Conservation (phyloP, 2,329 filamentous ascomycete genomes). For the Exophiala sp. region DNA sequence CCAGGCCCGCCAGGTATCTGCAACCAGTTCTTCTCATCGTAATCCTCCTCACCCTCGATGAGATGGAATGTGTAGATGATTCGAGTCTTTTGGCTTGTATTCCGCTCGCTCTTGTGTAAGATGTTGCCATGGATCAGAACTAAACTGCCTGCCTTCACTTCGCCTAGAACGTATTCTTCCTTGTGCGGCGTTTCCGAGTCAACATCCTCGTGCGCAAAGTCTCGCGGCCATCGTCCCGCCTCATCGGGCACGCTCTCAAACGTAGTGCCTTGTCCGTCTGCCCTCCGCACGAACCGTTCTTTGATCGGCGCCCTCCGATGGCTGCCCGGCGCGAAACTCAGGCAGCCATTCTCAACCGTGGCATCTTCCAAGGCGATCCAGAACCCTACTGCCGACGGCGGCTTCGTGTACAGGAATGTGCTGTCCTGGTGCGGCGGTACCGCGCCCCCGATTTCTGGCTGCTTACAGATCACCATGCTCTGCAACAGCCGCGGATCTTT, state of each 20-base stretch:
- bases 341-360: slow-evolving; percentile 75
- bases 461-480: slow-evolving; percentile 98
- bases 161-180: slow-evolving; percentile 66
- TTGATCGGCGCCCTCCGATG: slow-evolving; percentile 67
- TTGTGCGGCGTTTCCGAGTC: slow-evolving; percentile 32
- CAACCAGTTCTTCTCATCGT: slow-evolving; percentile 88
- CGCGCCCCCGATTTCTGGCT: slow-evolving; percentile 87
- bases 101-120: slow-evolving; percentile 93
- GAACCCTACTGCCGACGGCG: slow-evolving; percentile 84
- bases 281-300: slow-evolving; percentile 67
- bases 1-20: slow-evolving; percentile 71
- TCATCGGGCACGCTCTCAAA: slow-evolving; percentile 57
- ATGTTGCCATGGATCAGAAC: slow-evolving; percentile 95
- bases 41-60: slow-evolving; percentile 74
- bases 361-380: slow-evolving; percentile 98
- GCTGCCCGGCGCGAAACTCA: slow-evolving; percentile 78
- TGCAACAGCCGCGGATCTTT: slow-evolving; percentile 71
- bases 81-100: slow-evolving; percentile 74
- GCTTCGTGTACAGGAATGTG: slow-evolving; percentile 84
- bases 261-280: slow-evolving; percentile 52
- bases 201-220: slow-evolving; percentile 39
- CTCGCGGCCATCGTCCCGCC: slow-evolving; percentile 58
- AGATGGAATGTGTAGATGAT: slow-evolving; percentile 98
- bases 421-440: slow-evolving; percentile 90
- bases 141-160: slow-evolving; percentile 84